Evolutionary conservation across 2,329 filamentous ascomycete genomes (phyloP), one percentile per base, ranked within the genome.

Genomic region (Pseudogymnoascus sp.): DNA sequence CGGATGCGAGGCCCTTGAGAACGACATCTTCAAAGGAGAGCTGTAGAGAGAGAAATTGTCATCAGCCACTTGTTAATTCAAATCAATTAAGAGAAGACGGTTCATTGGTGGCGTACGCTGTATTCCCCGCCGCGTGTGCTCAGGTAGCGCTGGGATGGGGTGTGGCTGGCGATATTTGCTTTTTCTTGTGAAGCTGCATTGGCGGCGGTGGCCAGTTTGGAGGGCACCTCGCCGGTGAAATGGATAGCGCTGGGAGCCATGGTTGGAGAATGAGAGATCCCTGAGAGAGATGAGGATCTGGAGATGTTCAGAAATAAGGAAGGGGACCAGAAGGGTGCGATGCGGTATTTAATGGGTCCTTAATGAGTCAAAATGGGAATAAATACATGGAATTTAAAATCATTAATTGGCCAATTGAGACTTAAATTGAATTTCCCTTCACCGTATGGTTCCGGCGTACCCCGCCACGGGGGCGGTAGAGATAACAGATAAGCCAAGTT

Each of bases 1-100:
- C 93, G 53, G 84, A 81, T 64, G 91, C 92, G 64, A 96, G 86
- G 50, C 92, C 92, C 76, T 96, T 96, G 68, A 96, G 81, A 42
- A 96, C 91, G 56, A 92, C 92, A 62, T 92, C 87, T 76, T 97
- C 93, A 75, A 97, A 96, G 61, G 91, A 93, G 69, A 96, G 82
- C 89, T 93, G 68, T 21, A 31, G n/a, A 35, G 2, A 16, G 35
- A 70, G 64, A 70, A 64, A 14, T 7, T 8, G 8, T 31, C 56
- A 61, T 61, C 11, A 35, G 24, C 65, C 53, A 68, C 64, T 59
- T 62, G 29, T 29, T 29, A 29, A 29, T 29, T 8, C 6, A 29
- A 61, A 63, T 29, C 29, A 37, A 35, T 65, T 53, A 19, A 19
- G 60, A 64, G 61, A 44, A 60, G 40, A 64, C 56, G 63, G 63